Base-by-base conservation (phyloP, 139 green algal genomes). In the Micractinium conductrix region DNA sequence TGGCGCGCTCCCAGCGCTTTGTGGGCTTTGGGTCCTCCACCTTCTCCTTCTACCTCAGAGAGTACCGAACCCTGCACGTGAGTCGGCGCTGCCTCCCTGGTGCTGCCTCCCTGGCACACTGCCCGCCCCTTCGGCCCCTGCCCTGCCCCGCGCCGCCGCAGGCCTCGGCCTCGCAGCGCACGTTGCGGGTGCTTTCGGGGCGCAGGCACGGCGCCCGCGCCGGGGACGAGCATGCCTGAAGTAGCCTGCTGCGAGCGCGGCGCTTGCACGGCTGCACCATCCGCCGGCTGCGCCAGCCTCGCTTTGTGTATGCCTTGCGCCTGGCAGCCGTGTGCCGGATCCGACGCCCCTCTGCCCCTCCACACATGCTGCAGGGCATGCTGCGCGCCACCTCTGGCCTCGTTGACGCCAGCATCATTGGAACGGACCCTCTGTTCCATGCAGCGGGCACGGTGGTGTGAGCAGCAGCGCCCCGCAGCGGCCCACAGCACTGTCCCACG, bases 11-110 rank as follows among this genome's bases (percentile, higher is more conserved):
- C 67, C 58, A 89, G 9, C 84, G 67, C 38, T 95, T 95, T 88
- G 92, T 93, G 30, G 92, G 92, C 21, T 91, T 95, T 80, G 92
- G 92, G 14, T 92, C 87, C 30, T 93, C 88, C 74, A 95, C 92
- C 4, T 95, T 95, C 67, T 90, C 80, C 12, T 91, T 91, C 48
- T 95, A 93, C 85, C 85, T 95, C 50, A 81, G 90, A 33, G 90
- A 93, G 69, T 88, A 86, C 81, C 82, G 90, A 14, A 62, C 78
- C 24, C 86, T 93, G 48, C 70, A 90, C 16, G 89, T 84, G 78
- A 55, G 76, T n/a, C 9, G 53, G 2, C 3, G 28, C 62, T 70
- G 28, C 62, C 0, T 40, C 4, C 21, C 6, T 40, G 30, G 28
- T 14, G n/a, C 53, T 21, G 53, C 14, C 19, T 21, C 10, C 58